Percentiles rank a stretch among this genome's conserved stretches.
phyloP scores from a whole-genome alignment of 805 yeast species.

The Blastobotrys mokoenaii region DNA sequence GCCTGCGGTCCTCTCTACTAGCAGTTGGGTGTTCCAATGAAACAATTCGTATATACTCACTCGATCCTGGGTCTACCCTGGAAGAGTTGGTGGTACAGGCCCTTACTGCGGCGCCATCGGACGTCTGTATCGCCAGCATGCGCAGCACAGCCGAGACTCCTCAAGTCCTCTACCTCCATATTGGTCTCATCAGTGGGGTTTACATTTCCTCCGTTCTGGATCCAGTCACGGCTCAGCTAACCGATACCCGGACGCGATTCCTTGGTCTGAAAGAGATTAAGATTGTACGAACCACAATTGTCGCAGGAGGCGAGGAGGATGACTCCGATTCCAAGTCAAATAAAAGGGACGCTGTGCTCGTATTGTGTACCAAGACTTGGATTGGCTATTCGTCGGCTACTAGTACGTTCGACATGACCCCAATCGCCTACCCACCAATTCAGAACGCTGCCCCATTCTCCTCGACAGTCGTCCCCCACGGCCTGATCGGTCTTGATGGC shows the following conservation, averaged over 20 bases:
- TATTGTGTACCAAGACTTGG: slow-evolving; percentile 50
- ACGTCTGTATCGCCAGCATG: slow-evolving; percentile 32
- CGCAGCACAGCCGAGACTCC: slow-evolving; percentile 6
- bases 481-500: slow-evolving; percentile 54
- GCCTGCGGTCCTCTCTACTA: slow-evolving; percentile 46
- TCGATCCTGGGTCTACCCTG: slow-evolving; percentile 50
- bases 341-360: slow-evolving; percentile 30
- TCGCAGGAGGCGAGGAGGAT: slow-evolving; percentile 5
- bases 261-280: slow-evolving; percentile 61
- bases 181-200: slow-evolving; percentile 81
- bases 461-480: slow-evolving; percentile 55
- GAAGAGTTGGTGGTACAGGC: slow-evolving; percentile 59
- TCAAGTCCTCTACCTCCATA: slow-evolving; percentile 42
- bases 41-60: slow-evolving; percentile 58
- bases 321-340: slow-evolving; percentile 14
- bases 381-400: slow-evolving; percentile 35
- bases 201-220: slow-evolving; percentile 59
- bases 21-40: slow-evolving; percentile 66
- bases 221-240: slow-evolving; percentile 47
- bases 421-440: slow-evolving; percentile 35
- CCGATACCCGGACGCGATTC: slow-evolving; percentile 60
- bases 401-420: slow-evolving; percentile 35
- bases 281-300: slow-evolving; percentile 33
- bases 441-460: slow-evolving; percentile 44
- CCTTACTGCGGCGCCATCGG: slow-evolving; percentile 43